Evolutionary conservation across 768 basidiomycete species (phyloP).

Genomic region (Coprinellus aureogranulatus): DNA sequence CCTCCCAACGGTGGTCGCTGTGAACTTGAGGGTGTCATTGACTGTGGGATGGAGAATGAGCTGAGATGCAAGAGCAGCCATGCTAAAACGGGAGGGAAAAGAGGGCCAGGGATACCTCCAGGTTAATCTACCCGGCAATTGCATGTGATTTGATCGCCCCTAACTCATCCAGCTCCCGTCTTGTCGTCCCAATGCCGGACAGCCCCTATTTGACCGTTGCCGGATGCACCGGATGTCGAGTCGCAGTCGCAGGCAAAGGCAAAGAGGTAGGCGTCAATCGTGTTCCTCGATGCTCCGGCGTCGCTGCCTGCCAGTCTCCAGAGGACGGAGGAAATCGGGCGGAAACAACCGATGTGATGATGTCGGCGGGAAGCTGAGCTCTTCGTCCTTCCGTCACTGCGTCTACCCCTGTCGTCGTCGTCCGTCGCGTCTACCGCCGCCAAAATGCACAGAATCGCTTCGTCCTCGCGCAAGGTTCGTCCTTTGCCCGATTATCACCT

Average conservation of each 20-base stretch:
- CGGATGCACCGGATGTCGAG: too few species aligned
- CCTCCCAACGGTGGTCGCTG: slow-evolving; percentile 78
- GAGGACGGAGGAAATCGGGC: slow-evolving; percentile 23
- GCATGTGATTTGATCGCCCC: slow-evolving; percentile 23
- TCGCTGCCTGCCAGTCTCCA: slow-evolving; percentile 15
- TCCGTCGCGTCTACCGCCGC: neutral
- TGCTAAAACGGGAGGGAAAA: slow-evolving; percentile 19
- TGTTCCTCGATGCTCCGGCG: slow-evolving; percentile 13
- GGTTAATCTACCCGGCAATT: slow-evolving; percentile 6
- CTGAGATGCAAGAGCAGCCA: slow-evolving; percentile 63
- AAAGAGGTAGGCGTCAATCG: too few species aligned
- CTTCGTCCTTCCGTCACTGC: neutral
- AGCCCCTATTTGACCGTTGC: too few species aligned
- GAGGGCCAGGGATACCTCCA: slow-evolving; percentile 11
- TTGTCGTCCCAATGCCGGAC: neutral
- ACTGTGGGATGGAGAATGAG: slow-evolving; percentile 83
- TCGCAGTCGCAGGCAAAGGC: too few species aligned
- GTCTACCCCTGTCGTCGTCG: neutral
- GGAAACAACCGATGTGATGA: slow-evolving; percentile 20
- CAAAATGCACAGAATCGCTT: neutral
- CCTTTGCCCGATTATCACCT: neutral
- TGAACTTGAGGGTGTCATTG: slow-evolving; percentile 71
- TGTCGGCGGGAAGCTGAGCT: neutral
- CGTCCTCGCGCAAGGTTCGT: neutral
- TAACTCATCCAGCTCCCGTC: neutral